Conservation (phyloP, 2,329 filamentous ascomycete species). For the Samsoniella hepiali region DNA sequence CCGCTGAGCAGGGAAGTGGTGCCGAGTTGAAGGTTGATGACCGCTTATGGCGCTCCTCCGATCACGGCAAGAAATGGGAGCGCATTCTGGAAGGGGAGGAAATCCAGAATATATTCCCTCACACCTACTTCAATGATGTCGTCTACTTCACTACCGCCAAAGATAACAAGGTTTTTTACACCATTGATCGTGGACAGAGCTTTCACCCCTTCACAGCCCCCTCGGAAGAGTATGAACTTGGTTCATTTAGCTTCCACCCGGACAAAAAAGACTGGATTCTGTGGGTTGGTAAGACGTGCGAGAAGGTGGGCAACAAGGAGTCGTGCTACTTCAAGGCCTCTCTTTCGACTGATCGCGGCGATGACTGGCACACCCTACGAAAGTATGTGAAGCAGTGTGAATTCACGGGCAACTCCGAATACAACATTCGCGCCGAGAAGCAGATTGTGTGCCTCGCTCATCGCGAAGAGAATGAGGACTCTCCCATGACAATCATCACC, state of each 20-base stretch:
- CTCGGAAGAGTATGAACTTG: slow-evolving; percentile 41
- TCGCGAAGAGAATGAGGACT: slow-evolving; percentile 57
- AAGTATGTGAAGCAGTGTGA: slow-evolving; percentile 78
- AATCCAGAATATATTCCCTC: slow-evolving; percentile 69
- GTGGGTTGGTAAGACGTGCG: slow-evolving; percentile 77
- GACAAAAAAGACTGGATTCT: slow-evolving; percentile 85
- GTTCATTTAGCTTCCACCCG: slow-evolving; percentile 74
- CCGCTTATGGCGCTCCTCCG: slow-evolving; percentile 68
- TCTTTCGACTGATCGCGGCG: slow-evolving; percentile 74
- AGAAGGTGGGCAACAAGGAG: slow-evolving; percentile 43
- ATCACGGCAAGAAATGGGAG: slow-evolving; percentile 88
- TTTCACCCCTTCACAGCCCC: slow-evolving; percentile 74
- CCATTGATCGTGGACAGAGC: slow-evolving; percentile 70
- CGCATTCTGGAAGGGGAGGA: slow-evolving; percentile 65
- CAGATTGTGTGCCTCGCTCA: slow-evolving; percentile 57
- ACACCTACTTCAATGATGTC: slow-evolving; percentile 76
- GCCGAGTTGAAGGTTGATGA: slow-evolving; percentile 40
- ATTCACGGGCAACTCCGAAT: slow-evolving; percentile 69
- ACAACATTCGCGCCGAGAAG: slow-evolving; percentile 48
- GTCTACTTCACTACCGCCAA: slow-evolving; percentile 78
- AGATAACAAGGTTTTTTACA: slow-evolving; percentile 67
- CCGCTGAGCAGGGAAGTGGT: slow-evolving; percentile 35
- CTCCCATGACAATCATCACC: slow-evolving; percentile 66
- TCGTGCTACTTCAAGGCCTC: slow-evolving; percentile 73
- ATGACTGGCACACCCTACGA: slow-evolving; percentile 71